A percentile compares a stretch with the other conserved stretches of the same genome.
Conservation (phyloP, 352 stramenopile species). For the Phytopythium kandeliae region DNA sequence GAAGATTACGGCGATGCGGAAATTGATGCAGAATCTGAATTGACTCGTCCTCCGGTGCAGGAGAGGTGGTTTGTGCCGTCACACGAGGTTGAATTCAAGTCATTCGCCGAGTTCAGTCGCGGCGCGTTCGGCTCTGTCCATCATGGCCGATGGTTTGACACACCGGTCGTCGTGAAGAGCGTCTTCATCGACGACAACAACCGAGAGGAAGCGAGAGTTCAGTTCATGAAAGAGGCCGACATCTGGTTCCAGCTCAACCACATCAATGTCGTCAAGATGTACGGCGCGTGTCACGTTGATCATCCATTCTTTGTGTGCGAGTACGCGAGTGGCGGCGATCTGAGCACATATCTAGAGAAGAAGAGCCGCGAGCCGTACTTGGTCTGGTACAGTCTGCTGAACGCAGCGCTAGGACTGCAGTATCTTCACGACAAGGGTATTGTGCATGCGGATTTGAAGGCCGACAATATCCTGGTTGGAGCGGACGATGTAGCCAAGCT, state of each 20-base stretch:
- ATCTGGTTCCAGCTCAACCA: neutral
- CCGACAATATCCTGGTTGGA: constrained; percentile 25
- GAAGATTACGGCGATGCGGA: neutral
- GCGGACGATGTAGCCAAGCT: constrained; percentile 20
- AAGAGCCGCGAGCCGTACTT: neutral
- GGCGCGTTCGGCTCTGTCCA: constrained; percentile 17
- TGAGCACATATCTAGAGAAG: constrained; percentile 15
- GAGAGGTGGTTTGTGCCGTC: constrained; percentile 20
- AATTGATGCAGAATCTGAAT: no score
- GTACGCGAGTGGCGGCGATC: constrained; percentile 13
- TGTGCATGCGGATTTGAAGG: neutral
- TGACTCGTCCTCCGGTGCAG: no score
- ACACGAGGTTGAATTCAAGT: constrained; percentile 24
- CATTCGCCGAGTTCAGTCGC: constrained; percentile 11
- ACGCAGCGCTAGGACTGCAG: neutral
- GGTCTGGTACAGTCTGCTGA: neutral
- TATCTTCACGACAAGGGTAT: neutral
- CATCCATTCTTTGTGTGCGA: constrained; percentile 5
- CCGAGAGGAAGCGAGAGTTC: neutral
- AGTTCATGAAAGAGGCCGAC: constrained; percentile 19
- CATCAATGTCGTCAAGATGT: neutral
- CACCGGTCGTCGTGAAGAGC: constrained; percentile 21
- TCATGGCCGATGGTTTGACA: constrained; percentile 16
- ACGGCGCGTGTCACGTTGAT: neutral
- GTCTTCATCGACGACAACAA: neutral